These are phyloP conservation scores for Drechslerella dactyloides DNA, from an alignment of 2,329 filamentous ascomycete genomes.

Conservation along the genomic window DNA sequence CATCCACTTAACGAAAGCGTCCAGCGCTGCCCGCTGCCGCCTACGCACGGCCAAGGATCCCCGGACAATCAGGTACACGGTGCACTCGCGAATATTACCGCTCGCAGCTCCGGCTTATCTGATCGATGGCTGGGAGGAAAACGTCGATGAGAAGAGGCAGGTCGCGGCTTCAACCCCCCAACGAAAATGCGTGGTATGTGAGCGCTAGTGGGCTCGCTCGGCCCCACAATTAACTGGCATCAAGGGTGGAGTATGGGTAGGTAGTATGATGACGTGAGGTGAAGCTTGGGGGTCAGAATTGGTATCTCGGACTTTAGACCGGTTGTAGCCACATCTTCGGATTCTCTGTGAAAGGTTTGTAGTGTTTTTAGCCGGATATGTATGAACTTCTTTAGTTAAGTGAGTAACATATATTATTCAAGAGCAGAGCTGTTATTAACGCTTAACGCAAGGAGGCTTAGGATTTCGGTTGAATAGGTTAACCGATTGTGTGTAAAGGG, in stretches of 20 bases:
- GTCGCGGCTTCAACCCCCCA: slow-evolving; percentile 23
- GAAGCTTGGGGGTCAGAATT: too few species aligned
- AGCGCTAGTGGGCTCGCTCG: slow-evolving; percentile 5
- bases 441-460: too few species aligned
- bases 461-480: too few species aligned
- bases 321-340: too few species aligned
- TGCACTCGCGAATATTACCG: not conserved
- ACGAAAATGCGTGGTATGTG: slow-evolving; percentile 19
- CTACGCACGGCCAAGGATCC: not conserved
- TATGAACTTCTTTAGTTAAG: too few species aligned
- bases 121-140: slow-evolving; percentile 1
- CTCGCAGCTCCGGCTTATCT: not conserved
- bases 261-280: slow-evolving; percentile 26
- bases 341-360: too few species aligned
- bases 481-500: too few species aligned
- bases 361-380: too few species aligned
- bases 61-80: not conserved
- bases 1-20: not conserved
- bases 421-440: too few species aligned
- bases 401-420: too few species aligned
- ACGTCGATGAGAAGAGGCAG: slow-evolving; percentile 10
- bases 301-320: too few species aligned
- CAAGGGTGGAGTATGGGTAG: slow-evolving; percentile 13
- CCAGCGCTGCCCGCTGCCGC: not conserved
- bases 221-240: slow-evolving; percentile 36